phyloP scores from a whole-genome alignment of 257 asterid genomes.

The Jaltomata sinuosa region DNA sequence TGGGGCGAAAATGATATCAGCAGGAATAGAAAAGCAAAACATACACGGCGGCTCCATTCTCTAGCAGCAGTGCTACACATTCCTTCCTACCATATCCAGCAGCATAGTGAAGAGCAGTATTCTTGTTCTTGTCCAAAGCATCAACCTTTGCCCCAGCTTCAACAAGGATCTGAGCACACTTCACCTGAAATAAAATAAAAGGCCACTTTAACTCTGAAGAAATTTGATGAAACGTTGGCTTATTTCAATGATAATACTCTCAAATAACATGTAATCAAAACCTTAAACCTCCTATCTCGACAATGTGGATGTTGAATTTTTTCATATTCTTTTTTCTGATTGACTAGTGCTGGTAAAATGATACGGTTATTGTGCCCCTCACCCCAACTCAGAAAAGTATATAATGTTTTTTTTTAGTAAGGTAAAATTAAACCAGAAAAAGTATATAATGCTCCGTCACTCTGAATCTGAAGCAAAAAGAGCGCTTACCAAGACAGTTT shows the following conservation, averaged over 20 bases:
- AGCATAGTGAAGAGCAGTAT: slow-evolving; percentile 97
- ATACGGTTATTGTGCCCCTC: not conserved
- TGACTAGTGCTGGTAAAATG: not conserved
- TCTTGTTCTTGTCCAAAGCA: slow-evolving; percentile 90
- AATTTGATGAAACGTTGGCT: not conserved
- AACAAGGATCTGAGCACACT: slow-evolving; percentile 85
- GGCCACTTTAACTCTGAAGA: not conserved
- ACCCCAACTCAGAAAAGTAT: not conserved
- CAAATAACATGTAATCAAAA: not conserved
- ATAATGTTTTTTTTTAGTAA: not conserved
- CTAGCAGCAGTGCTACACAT: slow-evolving; percentile 84
- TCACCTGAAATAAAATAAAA: slow-evolving; percentile 35
- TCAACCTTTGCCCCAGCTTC: slow-evolving; percentile 98
- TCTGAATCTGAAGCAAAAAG: not conserved
- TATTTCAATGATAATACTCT: not conserved
- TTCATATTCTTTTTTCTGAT: not conserved
- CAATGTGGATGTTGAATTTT: not conserved
- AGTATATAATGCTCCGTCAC: not conserved
- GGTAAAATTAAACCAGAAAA: not conserved
- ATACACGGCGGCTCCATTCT: slow-evolving; percentile 98
- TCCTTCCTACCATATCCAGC: slow-evolving; percentile 99
- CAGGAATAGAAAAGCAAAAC: slow-evolving; percentile 6
- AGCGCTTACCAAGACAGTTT: not conserved
- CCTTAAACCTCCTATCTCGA: not conserved
- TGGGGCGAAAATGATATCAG: not conserved